Conservation (phyloP, 176 grass and related monocot genomes). For the Triticum monococcum region DNA sequence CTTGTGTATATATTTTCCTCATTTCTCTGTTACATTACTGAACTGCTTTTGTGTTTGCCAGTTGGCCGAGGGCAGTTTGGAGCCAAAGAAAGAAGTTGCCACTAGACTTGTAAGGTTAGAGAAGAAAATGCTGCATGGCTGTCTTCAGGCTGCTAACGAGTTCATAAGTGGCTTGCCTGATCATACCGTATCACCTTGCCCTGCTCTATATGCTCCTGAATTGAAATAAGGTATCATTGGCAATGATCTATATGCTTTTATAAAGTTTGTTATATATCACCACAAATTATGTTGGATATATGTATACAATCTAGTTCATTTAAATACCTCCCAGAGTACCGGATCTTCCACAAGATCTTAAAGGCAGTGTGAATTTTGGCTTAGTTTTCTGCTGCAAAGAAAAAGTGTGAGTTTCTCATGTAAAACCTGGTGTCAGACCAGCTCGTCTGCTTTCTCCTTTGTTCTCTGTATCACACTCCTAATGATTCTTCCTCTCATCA, state of each 20-base stretch:
- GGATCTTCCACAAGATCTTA: background rate
- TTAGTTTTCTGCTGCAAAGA: background rate
- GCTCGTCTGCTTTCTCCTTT: background rate
- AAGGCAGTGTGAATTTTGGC: background rate
- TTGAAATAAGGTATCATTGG: conserved; percentile 67
- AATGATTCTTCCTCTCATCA: background rate
- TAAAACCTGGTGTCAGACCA: background rate
- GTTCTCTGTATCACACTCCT: background rate
- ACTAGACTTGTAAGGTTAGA: conserved; percentile 82
- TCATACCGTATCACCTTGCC: conserved; percentile 77
- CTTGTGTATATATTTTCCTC: conserved; percentile 3
- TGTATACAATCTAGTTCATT: background rate
- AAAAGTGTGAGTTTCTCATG: background rate
- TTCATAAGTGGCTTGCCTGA: conserved; percentile 84
- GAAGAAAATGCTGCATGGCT: conserved; percentile 94
- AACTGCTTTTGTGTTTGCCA: conserved; percentile 39
- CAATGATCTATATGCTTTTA: background rate
- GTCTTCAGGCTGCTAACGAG: conserved; percentile 65
- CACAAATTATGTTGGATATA: background rate
- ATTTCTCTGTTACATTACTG: conserved; percentile 21
- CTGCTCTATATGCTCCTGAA: conserved; percentile 75
- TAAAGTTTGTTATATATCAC: background rate
- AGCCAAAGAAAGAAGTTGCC: conserved; percentile 89
- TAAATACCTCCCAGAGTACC: background rate
- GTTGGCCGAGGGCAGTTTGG: conserved; percentile 76